Base-by-base conservation (phyloP, 2,329 filamentous ascomycete genomes). In the Penicillium rolfsii region DNA sequence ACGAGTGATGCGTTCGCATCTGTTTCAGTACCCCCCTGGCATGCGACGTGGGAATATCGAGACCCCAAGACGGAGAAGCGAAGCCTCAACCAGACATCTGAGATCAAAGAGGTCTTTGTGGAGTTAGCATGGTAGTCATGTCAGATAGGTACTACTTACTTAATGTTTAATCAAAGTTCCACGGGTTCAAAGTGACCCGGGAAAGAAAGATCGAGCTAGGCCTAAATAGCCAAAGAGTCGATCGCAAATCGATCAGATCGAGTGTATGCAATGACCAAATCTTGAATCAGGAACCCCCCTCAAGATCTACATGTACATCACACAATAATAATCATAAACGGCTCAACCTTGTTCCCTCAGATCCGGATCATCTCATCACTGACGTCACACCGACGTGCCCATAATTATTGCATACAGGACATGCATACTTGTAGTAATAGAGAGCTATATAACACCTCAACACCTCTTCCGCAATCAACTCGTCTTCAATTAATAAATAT, bases 311-410 rank as follows among this genome's bases (percentile, higher is more conserved):
- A 48, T 8, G 26, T n/a, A 16, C 14, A 48, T 19, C 26, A 30
- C 9, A 9, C 14, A 48, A n/a, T 48, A 48, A n/a, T 36, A 30
- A 8, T 11, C 26, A 16, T 28, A 28, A n/a, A 8, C 8, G 9
- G 24, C 45, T 30, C 24, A 12, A 43, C 19, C 19, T 22, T 22
- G 9, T 22, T 43, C 22, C 50, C 54, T 41, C 52, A 58, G 55
- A 65, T 64, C 66, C 58, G 36, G 66, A 65, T 62, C 50, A 58
- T 65, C 62, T 62, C 54, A 58, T 66, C 61, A 28, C 58, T 70
- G 67, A 70, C 67, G 67, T 70, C 66, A 70, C 58, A 67, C 63
- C 67, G 65, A 70, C 67, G 66, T 66, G 11, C 22, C 48, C 2
- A 24, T n/a, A 16, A 8, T 35, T 14, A 26, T 30, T 58, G 59